phyloP scores from a whole-genome alignment of 495 filamentous ascomycete genomes.

The Hypoxylon crocopeplum region DNA sequence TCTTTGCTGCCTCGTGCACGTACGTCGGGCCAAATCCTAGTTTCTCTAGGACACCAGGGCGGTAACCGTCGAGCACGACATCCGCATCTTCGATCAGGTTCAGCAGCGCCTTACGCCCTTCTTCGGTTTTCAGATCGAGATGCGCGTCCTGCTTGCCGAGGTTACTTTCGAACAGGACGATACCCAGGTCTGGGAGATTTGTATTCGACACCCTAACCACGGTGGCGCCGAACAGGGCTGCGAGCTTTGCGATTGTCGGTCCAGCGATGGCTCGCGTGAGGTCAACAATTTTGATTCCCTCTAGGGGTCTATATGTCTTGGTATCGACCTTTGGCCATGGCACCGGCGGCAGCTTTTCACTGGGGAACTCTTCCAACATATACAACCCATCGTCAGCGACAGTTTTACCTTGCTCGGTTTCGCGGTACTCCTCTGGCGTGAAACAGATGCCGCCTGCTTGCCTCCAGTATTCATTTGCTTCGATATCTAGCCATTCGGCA shows the following conservation, averaged over 20 bases:
- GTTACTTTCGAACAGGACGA: constrained; percentile 58
- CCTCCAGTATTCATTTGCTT: constrained; percentile 54
- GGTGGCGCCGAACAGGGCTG: constrained; percentile 66
- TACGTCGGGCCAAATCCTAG: constrained; percentile 58
- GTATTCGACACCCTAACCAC: constrained; percentile 66
- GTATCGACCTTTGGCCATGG: constrained; percentile 44
- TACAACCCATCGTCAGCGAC: constrained; percentile 58
- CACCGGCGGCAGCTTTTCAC: constrained; percentile 44
- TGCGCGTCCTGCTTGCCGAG: constrained; percentile 64
- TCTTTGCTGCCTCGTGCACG: constrained; percentile 57
- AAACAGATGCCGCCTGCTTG: constrained; percentile 62
- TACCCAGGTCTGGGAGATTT: constrained; percentile 55
- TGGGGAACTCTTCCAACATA: constrained; percentile 46
- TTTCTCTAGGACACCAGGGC: constrained; percentile 57
- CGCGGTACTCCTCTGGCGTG: constrained; percentile 54
- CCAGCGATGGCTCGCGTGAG: constrained; percentile 68
- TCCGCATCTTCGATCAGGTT: constrained; percentile 60
- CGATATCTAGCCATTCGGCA: constrained; percentile 49
- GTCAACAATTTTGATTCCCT: constrained; percentile 66
- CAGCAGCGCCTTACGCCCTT: constrained; percentile 50
- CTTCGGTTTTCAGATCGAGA: constrained; percentile 55
- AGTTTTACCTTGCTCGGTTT: constrained; percentile 58
- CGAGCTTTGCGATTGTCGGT: constrained; percentile 57
- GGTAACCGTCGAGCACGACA: constrained; percentile 65
- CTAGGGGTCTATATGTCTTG: constrained; percentile 53